Conservation (phyloP, 805 yeast species). For the Yamadazyma ubonensis region DNA sequence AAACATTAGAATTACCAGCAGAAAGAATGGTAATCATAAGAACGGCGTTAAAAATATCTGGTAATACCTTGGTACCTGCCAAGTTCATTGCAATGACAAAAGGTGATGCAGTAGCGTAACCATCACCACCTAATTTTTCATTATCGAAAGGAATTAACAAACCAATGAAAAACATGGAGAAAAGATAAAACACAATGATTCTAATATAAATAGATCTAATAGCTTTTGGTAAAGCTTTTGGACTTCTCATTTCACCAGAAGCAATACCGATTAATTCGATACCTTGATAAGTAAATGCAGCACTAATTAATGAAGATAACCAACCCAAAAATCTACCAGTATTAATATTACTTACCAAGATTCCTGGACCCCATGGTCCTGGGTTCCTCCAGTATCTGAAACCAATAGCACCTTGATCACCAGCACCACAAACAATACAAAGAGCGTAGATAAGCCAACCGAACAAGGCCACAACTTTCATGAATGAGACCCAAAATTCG, state of each 20-base stretch:
- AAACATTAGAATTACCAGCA: constrained; percentile 77
- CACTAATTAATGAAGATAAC: constrained; percentile 65
- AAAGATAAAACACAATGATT: constrained; percentile 63
- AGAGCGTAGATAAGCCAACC: constrained; percentile 70
- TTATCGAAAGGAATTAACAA: constrained; percentile 69
- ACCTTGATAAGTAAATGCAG: constrained; percentile 82
- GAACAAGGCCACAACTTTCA: constrained; percentile 65
- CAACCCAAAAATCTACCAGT: constrained; percentile 68
- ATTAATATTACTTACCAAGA: constrained; percentile 44
- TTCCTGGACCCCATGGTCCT: constrained; percentile 73
- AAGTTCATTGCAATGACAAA: constrained; percentile 69
- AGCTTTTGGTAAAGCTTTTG: constrained; percentile 70
- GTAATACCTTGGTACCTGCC: constrained; percentile 64
- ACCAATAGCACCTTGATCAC: constrained; percentile 66
- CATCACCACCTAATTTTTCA: constrained; percentile 45
- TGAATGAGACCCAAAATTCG: constrained; percentile 70
- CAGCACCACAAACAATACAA: constrained; percentile 76
- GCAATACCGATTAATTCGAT: constrained; percentile 74
- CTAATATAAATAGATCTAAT: constrained; percentile 67
- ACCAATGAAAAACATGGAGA: constrained; percentile 67
- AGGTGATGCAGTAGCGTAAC: constrained; percentile 57
- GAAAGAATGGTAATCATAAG: constrained; percentile 65
- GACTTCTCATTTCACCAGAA: constrained; percentile 72
- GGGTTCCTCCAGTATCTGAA: constrained; percentile 82
- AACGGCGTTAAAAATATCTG: constrained; percentile 71